phyloP scores from a whole-genome alignment of 2,329 filamentous ascomycete genomes.

The Ceratocystis smalleyi region DNA sequence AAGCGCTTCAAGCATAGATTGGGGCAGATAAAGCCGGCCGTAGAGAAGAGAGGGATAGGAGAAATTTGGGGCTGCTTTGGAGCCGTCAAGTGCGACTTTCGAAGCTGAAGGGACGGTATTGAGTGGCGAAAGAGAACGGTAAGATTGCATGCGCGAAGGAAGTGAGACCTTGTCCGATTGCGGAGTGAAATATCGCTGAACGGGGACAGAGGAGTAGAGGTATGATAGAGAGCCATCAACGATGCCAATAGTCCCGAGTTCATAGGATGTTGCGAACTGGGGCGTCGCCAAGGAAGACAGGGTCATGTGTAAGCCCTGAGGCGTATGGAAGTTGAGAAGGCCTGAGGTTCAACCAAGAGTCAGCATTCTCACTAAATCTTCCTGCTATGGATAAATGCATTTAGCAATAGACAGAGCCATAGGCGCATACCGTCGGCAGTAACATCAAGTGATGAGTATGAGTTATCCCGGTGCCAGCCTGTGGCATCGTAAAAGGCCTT shows the following conservation, averaged over 20 bases:
- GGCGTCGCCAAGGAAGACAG: conserved; percentile 83
- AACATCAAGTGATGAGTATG: conserved; percentile 71
- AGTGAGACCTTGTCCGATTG: conserved; percentile 63
- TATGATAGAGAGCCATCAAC: conserved; percentile 97
- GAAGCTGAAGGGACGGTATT: conserved; percentile 18
- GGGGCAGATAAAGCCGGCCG: conserved; percentile 65
- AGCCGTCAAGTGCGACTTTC: conserved; percentile 17
- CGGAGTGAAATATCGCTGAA: conserved; percentile 47
- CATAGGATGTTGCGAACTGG: conserved; percentile 89
- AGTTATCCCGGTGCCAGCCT: conserved; percentile 82
- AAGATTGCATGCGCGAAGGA: conserved; percentile 63
- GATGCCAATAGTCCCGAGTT: conserved; percentile 72
- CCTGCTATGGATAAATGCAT: too few relatives aligned
- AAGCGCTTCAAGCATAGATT: conserved; percentile 71
- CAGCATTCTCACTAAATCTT: neutral
- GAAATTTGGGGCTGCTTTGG: conserved; percentile 22
- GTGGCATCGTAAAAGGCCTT: conserved; percentile 76
- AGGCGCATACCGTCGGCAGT: conserved; percentile 54
- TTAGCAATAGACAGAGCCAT: neutral
- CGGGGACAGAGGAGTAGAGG: conserved; percentile 75
- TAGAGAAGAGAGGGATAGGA: conserved; percentile 47
- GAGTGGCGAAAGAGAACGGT: conserved; percentile 50
- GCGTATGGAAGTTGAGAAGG: conserved; percentile 76
- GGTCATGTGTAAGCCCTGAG: conserved; percentile 67
- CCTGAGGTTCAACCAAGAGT: conserved; percentile 31